These are phyloP conservation scores for Pyronema omphalodes DNA, from an alignment of 495 filamentous ascomycete genomes.

Conservation along the genomic window DNA sequence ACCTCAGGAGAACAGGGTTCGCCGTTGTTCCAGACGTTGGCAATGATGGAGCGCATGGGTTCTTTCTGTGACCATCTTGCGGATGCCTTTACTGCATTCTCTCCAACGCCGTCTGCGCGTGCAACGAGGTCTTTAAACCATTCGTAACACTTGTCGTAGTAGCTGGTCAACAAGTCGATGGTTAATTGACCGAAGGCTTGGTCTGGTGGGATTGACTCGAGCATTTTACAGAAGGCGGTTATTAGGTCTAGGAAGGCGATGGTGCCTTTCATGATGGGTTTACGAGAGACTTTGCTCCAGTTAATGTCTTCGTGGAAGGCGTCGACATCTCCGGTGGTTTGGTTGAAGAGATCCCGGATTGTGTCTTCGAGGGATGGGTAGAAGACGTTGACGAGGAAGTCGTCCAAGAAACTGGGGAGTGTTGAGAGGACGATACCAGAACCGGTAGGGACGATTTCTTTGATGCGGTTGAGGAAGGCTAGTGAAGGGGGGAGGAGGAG, in stretches of 20 bases:
- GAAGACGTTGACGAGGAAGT: constrained; percentile 96
- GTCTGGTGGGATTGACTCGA: constrained; percentile 89
- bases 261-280: constrained; percentile 86
- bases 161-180: constrained; percentile 72
- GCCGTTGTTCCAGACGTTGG: constrained; percentile 9
- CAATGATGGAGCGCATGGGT: constrained; percentile 11
- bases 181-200: constrained; percentile 84
- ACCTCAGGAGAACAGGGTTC: constrained; percentile 3
- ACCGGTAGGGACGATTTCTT: constrained; percentile 61
- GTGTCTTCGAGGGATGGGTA: constrained; percentile 93
- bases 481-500: constrained; percentile 83
- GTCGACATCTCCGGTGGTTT: constrained; percentile 64
- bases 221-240: constrained; percentile 79
- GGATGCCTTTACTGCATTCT: constrained; percentile 16
- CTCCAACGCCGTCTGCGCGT: constrained; percentile 8
- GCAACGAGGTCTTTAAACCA: constrained; percentile 53
- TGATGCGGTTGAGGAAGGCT: constrained; percentile 75
- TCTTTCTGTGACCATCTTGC: constrained; percentile 18
- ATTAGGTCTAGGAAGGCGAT: constrained; percentile 72
- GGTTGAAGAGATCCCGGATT: constrained; percentile 66
- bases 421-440: constrained; percentile 73
- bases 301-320: constrained; percentile 74
- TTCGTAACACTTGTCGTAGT: constrained; percentile 74
- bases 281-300: constrained; percentile 56
- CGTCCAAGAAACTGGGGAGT: constrained; percentile 87